These are phyloP conservation scores for Suhomyces prunicola DNA, from an alignment of 805 yeast genomes.

Conservation along the genomic window DNA sequence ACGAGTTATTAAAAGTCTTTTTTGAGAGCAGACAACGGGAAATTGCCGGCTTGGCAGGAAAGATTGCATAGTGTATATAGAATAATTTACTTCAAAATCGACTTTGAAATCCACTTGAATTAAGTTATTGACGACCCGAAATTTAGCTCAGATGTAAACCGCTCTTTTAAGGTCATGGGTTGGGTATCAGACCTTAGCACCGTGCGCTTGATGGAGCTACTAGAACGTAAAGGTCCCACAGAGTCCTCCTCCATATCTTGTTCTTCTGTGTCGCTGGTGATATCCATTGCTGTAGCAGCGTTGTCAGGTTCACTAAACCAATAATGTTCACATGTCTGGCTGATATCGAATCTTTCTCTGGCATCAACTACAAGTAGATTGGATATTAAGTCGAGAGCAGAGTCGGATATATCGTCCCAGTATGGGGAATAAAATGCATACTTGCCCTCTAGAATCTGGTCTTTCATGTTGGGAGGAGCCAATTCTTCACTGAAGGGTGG, in stretches of 20 bases:
- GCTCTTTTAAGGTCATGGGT: slow-evolving; percentile 26
- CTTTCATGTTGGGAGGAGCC: slow-evolving; percentile 76
- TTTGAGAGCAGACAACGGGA: slow-evolving; percentile 15
- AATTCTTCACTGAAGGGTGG: slow-evolving; percentile 83
- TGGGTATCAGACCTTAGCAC: slow-evolving; percentile 23
- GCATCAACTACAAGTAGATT: slow-evolving; percentile 56
- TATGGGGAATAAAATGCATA: slow-evolving; percentile 77
- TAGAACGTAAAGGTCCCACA: background rate
- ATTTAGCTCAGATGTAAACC: slow-evolving; percentile 21
- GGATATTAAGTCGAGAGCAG: slow-evolving; percentile 63
- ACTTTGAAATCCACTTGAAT: background rate
- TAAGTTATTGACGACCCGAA: slow-evolving; percentile 5
- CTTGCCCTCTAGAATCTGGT: slow-evolving; percentile 64
- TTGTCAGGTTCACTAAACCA: slow-evolving; percentile 40
- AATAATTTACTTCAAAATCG: background rate
- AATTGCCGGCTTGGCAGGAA: slow-evolving; percentile 8
- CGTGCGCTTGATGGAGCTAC: slow-evolving; percentile 10
- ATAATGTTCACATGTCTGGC: slow-evolving; percentile 36
- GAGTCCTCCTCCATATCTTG: slow-evolving; percentile 4
- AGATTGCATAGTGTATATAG: slow-evolving; percentile 5
- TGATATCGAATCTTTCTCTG: slow-evolving; percentile 38
- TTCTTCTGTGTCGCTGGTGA: background rate
- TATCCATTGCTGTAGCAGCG: background rate
- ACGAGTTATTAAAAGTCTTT: slow-evolving; percentile 17
- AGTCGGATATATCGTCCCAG: slow-evolving; percentile 70